Base-by-base conservation (phyloP, 2,329 filamentous ascomycete genomes). In the Daldinia eschscholtzii region DNA sequence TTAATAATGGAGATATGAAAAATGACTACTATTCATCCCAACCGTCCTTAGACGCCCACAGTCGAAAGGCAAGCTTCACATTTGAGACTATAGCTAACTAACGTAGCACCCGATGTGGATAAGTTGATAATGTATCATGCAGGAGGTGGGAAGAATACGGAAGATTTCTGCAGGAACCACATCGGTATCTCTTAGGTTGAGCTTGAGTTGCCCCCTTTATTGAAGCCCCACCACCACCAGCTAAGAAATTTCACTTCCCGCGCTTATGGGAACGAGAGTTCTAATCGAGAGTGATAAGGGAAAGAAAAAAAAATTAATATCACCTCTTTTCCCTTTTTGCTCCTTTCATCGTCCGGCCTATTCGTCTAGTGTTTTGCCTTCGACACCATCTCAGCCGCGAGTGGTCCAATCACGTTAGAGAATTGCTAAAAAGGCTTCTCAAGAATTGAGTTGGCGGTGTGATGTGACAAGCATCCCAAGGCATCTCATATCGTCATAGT, bases 71-170 rank as follows among this genome's bases (percentile, higher is more conserved):
- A 52, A 52, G 46, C 46, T 52, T 52, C 33, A n/a, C 30, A 28
- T 57, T n/a, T 37, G 28, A n/a, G 26, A 18, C 33, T 33, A 35
- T 20, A 26, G 10, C 26, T n/a, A 20, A 13, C 26, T 57, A 61
- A 46, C 18, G 69, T 71, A 61, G 44, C 67, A 71, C 59, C 55
- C 50, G n/a, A n/a, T 44, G 61, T 70, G 70, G 67, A 33, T 64
- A 23, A 23, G 59, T 57, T 61, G 57, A 69, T 65, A 60, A 67
- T 65, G 72, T 73, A 71, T 71, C 53, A 73, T 72, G 72, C 72
- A 73, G 72, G 72, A 72, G 72, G 63, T 70, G 48, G 57, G 44
- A 61, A 52, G 57, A 57, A 37, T 48, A 59, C 28, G 57, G 68
- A 42, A 62, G 42, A 56, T 67, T 63, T 69, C 64, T 72, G 68